Evolutionary conservation across 805 yeast species (phyloP), one percentile per base, ranked within the genome.

Genomic region (Metschnikowia dekortorum): DNA sequence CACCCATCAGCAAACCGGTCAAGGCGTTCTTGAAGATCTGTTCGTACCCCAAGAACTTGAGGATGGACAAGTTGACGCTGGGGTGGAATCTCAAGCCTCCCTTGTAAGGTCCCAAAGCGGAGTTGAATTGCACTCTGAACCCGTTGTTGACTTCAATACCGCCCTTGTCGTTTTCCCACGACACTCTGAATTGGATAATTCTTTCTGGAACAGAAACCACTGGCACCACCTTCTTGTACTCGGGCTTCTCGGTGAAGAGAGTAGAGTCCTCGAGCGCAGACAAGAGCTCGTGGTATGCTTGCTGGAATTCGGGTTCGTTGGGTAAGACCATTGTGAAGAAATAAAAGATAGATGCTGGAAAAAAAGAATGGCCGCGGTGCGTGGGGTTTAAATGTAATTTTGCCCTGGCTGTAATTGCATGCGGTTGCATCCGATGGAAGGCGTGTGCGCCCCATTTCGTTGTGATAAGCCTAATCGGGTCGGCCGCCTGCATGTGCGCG

Each of bases 1-100:
- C 99, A 71, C 99, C 99, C 87, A 92, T 91, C 82, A 85, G 82
- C 64, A 91, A 82, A 66, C 98, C 98, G 63, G 99, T 92, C 66
- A 92, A 80, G 47, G 99, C 98, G 69, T 92, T 92, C 83, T 92
- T 92, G 83, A 92, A 94, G 73, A 90, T 90, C 78, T 92, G 99
- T 80, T 92, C 99, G 73, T 89, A 92, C 65, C 98, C 99, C 67
- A 92, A 81, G 76, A 92, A 92, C 79, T 92, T 92, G 70, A 92
- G 82, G 72, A 92, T 89, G 51, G 97, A 89, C 65, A 92, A 80
- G 77, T 91, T 94, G 63, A 92, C 99, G 50, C 96, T 79, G 65
- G 97, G 97, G 80, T 92, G 98, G 83, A 92, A 87, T 76, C 99
- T 85, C 63, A 92, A 82, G 70, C 99, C 99, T 70, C 99, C 99